Evolutionary conservation across 2,329 filamentous ascomycete species (phyloP), one percentile per base, ranked within the genome.

Genomic region (Ophiosphaerella herpotricha): DNA sequence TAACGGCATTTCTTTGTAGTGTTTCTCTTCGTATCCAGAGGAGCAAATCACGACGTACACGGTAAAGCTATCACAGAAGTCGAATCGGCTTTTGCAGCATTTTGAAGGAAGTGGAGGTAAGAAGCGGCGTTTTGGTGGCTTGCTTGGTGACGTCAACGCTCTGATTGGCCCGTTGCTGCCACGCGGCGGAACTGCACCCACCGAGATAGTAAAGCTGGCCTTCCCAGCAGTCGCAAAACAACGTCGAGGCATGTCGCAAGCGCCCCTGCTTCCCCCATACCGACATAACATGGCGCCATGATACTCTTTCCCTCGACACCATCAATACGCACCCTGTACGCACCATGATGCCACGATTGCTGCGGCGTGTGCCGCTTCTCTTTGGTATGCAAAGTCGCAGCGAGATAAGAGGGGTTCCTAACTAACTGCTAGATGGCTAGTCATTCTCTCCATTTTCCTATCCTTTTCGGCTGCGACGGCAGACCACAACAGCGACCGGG

Each of bases 351-450:
- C 66, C 60, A 55, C 65, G 56, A 55, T 55, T 63, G 50, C 63
- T 55, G 68, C 71, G 70, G 69, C 67, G 66, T 44, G 57, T 69
- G 64, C 68, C 68, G 69, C 66, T 72, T 48, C 50, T 69, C 48
- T 63, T 71, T 42, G 60, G 70, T 73, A 63, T 39, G 67, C 53
- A 33, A 18, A 13, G 37, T 43, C 26, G 31, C 50, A 12, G 50
- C 42, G 39, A 24, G 39, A 43, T 37, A 41, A 42, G 29, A 45
- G 41, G 41, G 36, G 42, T 50, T 43, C 54, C 48, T 58, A 48
- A 56, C 60, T 66, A 50, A 68, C 63, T 49, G 39, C 31, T 52
- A 52, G 39, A 46, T 43, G 24, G 26, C 37, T 50, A 74, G 72
- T 70, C 35, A 48, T 71, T 45, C 57, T 72, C 48, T 65, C 66